These are phyloP conservation scores for Akanthomyces muscarius DNA, from an alignment of 2,329 filamentous ascomycete species.

Conservation along the genomic window DNA sequence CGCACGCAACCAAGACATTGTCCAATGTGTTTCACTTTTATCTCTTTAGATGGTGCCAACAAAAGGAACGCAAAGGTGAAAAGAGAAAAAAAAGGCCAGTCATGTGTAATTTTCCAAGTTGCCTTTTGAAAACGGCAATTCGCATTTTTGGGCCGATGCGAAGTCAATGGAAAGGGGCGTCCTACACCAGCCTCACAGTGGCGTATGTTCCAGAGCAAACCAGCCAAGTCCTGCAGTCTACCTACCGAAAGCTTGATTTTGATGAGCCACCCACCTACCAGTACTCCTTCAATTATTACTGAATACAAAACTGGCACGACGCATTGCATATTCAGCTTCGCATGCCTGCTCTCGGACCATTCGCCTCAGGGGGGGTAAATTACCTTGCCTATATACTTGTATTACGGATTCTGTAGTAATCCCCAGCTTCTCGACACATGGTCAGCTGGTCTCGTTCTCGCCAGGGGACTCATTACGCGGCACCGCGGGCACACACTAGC, in stretches of 20 bases:
- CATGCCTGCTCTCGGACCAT: too few relatives aligned
- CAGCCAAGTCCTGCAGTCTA: not conserved
- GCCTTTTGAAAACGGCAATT: not conserved
- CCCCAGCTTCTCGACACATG: too few relatives aligned
- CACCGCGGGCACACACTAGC: too few relatives aligned
- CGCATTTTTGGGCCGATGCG: not conserved
- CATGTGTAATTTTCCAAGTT: too few relatives aligned
- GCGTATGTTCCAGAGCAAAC: not conserved
- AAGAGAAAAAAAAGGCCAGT: not conserved
- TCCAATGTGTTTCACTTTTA: not conserved
- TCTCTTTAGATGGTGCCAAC: not conserved
- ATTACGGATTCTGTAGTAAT: too few relatives aligned
- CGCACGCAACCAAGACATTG: conserved; percentile 8
- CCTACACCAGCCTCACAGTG: not conserved
- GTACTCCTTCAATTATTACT: not conserved
- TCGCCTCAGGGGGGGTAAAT: too few relatives aligned
- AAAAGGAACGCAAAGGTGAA: not conserved
- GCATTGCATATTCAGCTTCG: not conserved
- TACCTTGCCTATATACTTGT: too few relatives aligned
- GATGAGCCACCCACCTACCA: not conserved
- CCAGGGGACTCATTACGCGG: too few relatives aligned
- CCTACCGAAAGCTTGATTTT: not conserved
- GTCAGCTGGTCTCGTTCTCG: too few relatives aligned
- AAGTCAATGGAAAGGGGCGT: not conserved
- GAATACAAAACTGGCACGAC: too few relatives aligned